Conservation (phyloP, 495 filamentous ascomycete genomes). For the Penicillium argentinense region DNA sequence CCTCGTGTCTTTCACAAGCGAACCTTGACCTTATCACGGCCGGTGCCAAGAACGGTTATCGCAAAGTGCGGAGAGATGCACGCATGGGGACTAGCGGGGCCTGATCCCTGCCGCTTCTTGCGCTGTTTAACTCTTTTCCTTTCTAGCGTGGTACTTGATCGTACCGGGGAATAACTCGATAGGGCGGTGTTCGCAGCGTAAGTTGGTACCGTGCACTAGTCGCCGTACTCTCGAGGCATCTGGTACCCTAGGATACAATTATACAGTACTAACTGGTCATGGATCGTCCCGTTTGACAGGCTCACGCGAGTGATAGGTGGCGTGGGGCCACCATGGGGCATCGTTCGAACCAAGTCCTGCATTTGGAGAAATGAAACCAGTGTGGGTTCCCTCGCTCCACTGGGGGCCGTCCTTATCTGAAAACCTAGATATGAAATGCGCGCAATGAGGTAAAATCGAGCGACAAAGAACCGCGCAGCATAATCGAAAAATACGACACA, state of each 20-base stretch:
- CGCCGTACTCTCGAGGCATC: too few species aligned
- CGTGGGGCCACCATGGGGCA: not conserved
- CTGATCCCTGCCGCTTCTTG: slow-evolving; percentile 6
- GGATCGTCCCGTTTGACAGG: slow-evolving; percentile 23
- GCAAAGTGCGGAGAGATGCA: slow-evolving; percentile 23
- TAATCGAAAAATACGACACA: not conserved
- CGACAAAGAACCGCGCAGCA: too few species aligned
- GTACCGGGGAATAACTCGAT: too few species aligned
- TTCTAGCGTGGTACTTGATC: too few species aligned
- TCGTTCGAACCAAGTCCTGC: slow-evolving; percentile 1
- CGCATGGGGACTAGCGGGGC: slow-evolving; percentile 18
- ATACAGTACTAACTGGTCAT: too few species aligned
- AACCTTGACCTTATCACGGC: not conserved
- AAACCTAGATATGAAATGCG: too few species aligned
- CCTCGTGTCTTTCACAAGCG: not conserved
- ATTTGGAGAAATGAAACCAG: too few species aligned
- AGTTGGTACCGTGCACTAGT: too few species aligned
- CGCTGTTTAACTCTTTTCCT: too few species aligned
- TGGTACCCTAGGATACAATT: too few species aligned
- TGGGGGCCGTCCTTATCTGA: not conserved
- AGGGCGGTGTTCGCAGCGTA: too few species aligned
- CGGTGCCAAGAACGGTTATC: slow-evolving; percentile 18
- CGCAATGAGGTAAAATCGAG: too few species aligned
- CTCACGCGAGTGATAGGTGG: slow-evolving; percentile 21
- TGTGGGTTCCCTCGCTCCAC: slow-evolving; percentile 1